phyloP scores from a whole-genome alignment of 2,329 filamentous ascomycete genomes.

The Trichoderma gracile region DNA sequence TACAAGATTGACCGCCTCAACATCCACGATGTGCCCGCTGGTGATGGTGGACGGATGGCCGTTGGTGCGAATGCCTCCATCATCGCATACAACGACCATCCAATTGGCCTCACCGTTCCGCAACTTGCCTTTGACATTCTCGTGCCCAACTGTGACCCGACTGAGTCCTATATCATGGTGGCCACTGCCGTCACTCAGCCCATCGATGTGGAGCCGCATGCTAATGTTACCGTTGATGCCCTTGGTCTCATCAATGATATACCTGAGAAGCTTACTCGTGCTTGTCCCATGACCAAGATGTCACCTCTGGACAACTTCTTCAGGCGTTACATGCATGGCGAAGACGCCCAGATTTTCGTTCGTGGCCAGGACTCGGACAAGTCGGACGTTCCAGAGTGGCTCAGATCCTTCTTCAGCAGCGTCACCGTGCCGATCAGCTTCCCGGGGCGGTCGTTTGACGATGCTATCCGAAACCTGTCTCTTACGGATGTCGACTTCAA shows the following conservation, averaged over 20 bases:
- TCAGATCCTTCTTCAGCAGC: conserved; percentile 75
- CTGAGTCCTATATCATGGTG: conserved; percentile 73
- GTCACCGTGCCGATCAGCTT: conserved; percentile 84
- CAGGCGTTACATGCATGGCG: conserved; percentile 76
- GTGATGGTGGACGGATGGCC: conserved; percentile 55
- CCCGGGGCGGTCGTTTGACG: conserved; percentile 76
- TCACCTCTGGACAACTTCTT: conserved; percentile 86
- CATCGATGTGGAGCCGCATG: conserved; percentile 67
- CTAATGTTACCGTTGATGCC: conserved; percentile 68
- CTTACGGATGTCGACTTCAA: conserved; percentile 82
- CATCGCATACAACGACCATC: conserved; percentile 72
- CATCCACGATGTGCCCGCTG: conserved; percentile 67
- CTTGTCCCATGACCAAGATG: conserved; percentile 73
- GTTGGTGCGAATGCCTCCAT: conserved; percentile 81
- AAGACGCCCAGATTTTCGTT: conserved; percentile 77
- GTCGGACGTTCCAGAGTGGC: conserved; percentile 75
- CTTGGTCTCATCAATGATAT: conserved; percentile 72
- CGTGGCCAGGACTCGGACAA: conserved; percentile 71
- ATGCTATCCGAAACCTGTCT: conserved; percentile 84
- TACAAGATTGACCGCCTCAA: conserved; percentile 82
- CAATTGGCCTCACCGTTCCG: conserved; percentile 74
- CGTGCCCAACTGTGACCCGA: conserved; percentile 74
- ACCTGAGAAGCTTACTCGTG: conserved; percentile 68
- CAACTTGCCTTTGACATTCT: conserved; percentile 81
- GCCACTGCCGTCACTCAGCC: conserved; percentile 71